Evolutionary conservation across 129 eudicot species (phyloP).

Genomic region (Gnaphalium uliginosum): DNA sequence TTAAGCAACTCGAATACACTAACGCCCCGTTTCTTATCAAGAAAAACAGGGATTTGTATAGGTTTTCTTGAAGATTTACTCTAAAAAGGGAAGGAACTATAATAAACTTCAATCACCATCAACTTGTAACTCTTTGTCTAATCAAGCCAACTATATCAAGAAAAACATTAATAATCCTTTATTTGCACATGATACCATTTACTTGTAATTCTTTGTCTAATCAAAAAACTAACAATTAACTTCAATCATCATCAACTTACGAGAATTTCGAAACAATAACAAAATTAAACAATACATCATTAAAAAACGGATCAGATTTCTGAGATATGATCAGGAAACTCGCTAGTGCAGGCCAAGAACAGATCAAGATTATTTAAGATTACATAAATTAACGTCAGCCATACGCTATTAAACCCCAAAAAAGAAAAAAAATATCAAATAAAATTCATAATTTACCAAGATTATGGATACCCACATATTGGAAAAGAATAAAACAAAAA

Average conservation of each 20-base stretch:
- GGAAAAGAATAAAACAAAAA: slow-evolving; percentile 1
- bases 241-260: neutral
- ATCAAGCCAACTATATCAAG: neutral
- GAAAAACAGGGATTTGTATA: too few relatives aligned
- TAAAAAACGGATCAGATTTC: too few relatives aligned
- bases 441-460: slow-evolving; percentile 17
- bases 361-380: neutral
- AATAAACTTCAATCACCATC: too few relatives aligned
- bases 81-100: neutral
- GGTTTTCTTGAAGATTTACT: neutral
- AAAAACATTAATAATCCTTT: neutral
- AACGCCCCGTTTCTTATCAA: too few relatives aligned
- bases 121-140: too few relatives aligned
- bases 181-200: neutral
- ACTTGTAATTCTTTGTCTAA: neutral
- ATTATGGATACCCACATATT: neutral
- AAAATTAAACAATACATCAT: too few relatives aligned
- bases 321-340: too few relatives aligned
- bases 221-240: neutral
- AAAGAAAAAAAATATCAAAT: slow-evolving; percentile 4
- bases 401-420: neutral
- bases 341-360: too few relatives aligned
- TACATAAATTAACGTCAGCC: neutral
- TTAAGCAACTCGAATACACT: neutral
- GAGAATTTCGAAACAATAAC: neutral